phyloP scores from a whole-genome alignment of 371 early-diverging fungal genomes.

The Fennellomyces sp. region DNA sequence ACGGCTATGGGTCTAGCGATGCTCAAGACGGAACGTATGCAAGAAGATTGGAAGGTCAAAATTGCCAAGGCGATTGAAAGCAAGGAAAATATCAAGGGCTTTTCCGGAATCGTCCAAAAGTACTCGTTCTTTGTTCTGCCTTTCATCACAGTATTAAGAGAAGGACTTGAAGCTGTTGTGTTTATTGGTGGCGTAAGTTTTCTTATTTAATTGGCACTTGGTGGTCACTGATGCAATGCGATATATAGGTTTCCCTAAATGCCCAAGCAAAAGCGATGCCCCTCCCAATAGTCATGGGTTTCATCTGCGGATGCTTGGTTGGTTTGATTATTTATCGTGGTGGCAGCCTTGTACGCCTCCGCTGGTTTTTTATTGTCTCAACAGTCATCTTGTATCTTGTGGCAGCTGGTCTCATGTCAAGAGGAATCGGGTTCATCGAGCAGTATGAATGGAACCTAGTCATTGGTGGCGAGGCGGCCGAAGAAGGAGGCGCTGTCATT shows the following conservation, averaged over 20 bases:
- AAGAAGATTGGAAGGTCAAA: constrained; percentile 73
- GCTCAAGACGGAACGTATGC: constrained; percentile 72
- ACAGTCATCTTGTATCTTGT: constrained; percentile 77
- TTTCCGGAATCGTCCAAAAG: constrained; percentile 28
- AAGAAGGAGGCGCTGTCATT: constrained; percentile 36
- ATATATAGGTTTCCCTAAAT: constrained; percentile 66
- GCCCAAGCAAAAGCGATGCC: constrained; percentile 75
- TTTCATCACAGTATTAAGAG: constrained; percentile 80
- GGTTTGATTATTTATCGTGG: constrained; percentile 75
- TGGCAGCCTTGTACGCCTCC: constrained; percentile 67
- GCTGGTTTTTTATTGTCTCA: constrained; percentile 77
- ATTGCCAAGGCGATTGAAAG: constrained; percentile 55
- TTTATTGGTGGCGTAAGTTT: constrained; percentile 82
- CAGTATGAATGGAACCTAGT: constrained; percentile 56
- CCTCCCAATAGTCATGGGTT: constrained; percentile 74
- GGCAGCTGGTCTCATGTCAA: constrained; percentile 75
- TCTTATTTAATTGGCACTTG: constrained; percentile 12
- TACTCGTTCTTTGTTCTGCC: constrained; percentile 79
- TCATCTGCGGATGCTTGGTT: constrained; percentile 65
- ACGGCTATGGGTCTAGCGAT: constrained; percentile 77
- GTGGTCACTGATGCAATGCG: neutral
- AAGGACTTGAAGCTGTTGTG: constrained; percentile 84
- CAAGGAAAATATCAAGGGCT: constrained; percentile 5
- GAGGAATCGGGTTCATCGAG: constrained; percentile 62
- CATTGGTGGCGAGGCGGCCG: constrained; percentile 55